Conservation (phyloP, 345 rosid genomes). For the Xanthoceras sorbifolium region DNA sequence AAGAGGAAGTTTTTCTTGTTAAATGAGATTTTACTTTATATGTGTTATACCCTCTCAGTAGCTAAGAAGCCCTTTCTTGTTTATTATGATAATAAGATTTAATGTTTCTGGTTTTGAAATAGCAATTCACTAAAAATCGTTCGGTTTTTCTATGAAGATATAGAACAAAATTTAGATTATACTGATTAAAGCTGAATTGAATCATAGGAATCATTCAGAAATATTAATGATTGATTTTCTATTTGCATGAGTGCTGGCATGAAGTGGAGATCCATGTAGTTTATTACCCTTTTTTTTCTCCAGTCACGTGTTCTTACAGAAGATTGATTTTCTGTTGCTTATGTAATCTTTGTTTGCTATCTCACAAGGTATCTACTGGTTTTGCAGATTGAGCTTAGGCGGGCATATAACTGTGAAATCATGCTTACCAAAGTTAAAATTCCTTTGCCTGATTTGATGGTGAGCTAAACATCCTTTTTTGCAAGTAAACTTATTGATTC, state of each 20-base stretch:
- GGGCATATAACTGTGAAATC: conserved; percentile 86
- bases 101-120: too few relatives aligned
- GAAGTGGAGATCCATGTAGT: conserved; percentile 11
- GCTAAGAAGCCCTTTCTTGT: neutral
- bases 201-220: too few relatives aligned
- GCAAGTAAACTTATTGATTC: conserved; percentile 12
- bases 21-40: neutral
- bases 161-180: too few relatives aligned
- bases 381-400: conserved; percentile 78
- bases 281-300: neutral
- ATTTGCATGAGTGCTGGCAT: conserved; percentile 6
- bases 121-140: too few relatives aligned
- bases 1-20: neutral
- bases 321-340: conserved; percentile 10
- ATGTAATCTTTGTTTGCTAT: conserved; percentile 19
- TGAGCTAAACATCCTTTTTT: conserved; percentile 36
- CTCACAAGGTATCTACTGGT: conserved; percentile 36
- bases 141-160: too few relatives aligned
- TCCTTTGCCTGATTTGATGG: conserved; percentile 75
- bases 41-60: neutral
- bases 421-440: conserved; percentile 86
- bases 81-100: too few relatives aligned
- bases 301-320: neutral
- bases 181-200: too few relatives aligned
- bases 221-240: neutral